These are phyloP conservation scores for Sclerospora graminicola DNA, from an alignment of 352 stramenopile species.

Conservation along the genomic window DNA sequence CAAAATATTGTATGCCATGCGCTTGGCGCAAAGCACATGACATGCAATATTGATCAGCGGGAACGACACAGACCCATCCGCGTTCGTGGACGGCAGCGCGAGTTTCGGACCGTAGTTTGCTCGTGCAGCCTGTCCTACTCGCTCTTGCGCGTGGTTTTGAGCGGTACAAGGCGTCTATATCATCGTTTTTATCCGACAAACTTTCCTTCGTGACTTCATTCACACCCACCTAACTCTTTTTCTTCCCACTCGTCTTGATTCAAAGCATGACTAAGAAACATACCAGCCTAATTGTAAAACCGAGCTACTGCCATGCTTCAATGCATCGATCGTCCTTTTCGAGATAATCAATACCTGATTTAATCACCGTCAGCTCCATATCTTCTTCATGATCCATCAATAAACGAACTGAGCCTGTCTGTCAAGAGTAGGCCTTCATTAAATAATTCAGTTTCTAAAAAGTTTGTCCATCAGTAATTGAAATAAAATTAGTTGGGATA, in stretches of 20 bases:
- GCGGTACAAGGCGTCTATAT: slow-evolving; percentile 64
- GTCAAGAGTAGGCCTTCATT: too few relatives aligned
- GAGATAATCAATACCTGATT: slow-evolving; percentile 53
- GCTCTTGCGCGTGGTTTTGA: slow-evolving; percentile 27
- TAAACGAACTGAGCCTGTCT: slow-evolving; percentile 66
- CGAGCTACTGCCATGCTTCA: slow-evolving; percentile 38
- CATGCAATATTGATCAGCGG: slow-evolving; percentile 65
- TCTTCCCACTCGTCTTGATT: slow-evolving; percentile 43
- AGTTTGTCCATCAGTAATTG: too few relatives aligned
- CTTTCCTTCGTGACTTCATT: slow-evolving; percentile 8
- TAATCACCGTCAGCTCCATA: slow-evolving; percentile 70
- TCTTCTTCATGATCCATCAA: slow-evolving; percentile 77
- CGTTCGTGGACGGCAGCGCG: slow-evolving; percentile 7
- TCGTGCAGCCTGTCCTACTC: slow-evolving; percentile 7
- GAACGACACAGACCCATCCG: slow-evolving; percentile 39
- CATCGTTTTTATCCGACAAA: slow-evolving; percentile 30
- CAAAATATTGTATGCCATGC: slow-evolving; percentile 76
- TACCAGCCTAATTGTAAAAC: slow-evolving; percentile 77
- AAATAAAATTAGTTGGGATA: too few relatives aligned
- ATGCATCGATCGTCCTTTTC: slow-evolving; percentile 21
- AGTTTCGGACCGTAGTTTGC: slow-evolving; percentile 1
- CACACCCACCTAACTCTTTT: slow-evolving; percentile 5
- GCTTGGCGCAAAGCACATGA: slow-evolving; percentile 67
- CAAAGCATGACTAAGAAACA: slow-evolving; percentile 62
- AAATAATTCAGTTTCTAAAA: too few relatives aligned